Percentiles rank a stretch among this genome's conserved stretches.
Conservation (phyloP, 2,329 filamentous ascomycete species). For the Cladosporium cucumerinum region DNA sequence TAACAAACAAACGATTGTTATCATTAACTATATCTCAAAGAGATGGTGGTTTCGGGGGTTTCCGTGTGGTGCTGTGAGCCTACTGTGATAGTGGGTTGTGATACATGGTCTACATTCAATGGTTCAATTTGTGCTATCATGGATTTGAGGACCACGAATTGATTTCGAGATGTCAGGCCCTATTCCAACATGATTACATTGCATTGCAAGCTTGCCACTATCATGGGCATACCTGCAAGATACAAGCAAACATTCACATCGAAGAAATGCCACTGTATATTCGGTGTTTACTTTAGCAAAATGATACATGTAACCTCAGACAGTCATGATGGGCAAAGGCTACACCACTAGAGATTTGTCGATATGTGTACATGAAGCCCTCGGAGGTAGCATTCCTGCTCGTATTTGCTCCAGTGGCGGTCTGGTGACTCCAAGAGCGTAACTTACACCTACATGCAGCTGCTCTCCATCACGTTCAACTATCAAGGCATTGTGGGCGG, state of each 20-base stretch:
- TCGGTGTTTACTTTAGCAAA: no score
- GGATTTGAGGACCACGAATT: not conserved
- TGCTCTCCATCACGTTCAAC: no score
- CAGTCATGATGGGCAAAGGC: not conserved
- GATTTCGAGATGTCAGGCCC: not conserved
- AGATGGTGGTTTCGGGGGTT: not conserved
- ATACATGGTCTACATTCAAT: not conserved
- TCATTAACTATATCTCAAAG: not conserved
- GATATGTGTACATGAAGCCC: no score
- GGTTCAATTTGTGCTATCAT: not conserved
- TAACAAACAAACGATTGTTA: no score
- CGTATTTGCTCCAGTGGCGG: no score
- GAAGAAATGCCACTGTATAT: no score
- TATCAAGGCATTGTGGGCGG: not conserved
- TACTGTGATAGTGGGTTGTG: not conserved
- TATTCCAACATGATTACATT: not conserved
- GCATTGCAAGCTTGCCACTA: no score
- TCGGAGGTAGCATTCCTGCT: no score
- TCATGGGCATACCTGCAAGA: not conserved
- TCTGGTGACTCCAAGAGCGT: no score
- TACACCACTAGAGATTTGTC: no score
- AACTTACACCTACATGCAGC: no score
- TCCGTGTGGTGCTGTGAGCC: not conserved
- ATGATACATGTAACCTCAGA: not conserved
- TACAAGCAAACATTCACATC: not conserved